These are phyloP conservation scores for Cladosporium phlei DNA, from an alignment of 2,329 filamentous ascomycete species.

Conservation along the genomic window DNA sequence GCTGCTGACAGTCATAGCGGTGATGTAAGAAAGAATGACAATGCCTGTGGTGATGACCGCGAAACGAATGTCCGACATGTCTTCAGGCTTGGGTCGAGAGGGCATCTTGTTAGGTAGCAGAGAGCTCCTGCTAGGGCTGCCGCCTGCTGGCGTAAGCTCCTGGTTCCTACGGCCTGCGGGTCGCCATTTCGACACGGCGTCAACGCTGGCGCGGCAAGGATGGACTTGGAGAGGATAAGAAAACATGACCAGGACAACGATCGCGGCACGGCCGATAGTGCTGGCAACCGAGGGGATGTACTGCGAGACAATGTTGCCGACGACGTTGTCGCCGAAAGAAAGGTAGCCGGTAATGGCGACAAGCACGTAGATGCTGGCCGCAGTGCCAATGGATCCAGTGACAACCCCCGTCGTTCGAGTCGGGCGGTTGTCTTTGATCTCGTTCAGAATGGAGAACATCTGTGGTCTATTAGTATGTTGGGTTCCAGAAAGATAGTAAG, in stretches of 20 bases:
- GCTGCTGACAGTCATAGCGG: slow-evolving; percentile 84
- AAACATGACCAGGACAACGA: slow-evolving; percentile 93
- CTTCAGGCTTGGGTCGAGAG: slow-evolving; percentile 33
- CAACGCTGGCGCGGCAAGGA: slow-evolving; percentile 89
- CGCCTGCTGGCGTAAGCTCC: slow-evolving; percentile 25
- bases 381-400: slow-evolving; percentile 76
- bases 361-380: slow-evolving; percentile 80
- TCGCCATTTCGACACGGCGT: slow-evolving; percentile 91
- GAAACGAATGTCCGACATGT: slow-evolving; percentile 83
- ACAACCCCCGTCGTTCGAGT: slow-evolving; percentile 74
- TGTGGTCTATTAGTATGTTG: slow-evolving; percentile 32
- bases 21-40: slow-evolving; percentile 77
- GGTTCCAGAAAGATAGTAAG: background rate
- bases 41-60: slow-evolving; percentile 83
- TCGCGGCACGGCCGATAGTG: slow-evolving; percentile 90
- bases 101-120: slow-evolving; percentile 25
- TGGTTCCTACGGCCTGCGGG: slow-evolving; percentile 40
- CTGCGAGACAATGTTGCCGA: slow-evolving; percentile 91
- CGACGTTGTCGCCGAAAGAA: slow-evolving; percentile 84
- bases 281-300: slow-evolving; percentile 75
- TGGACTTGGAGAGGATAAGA: slow-evolving; percentile 94
- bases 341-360: slow-evolving; percentile 94
- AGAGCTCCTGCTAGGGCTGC: slow-evolving; percentile 27
- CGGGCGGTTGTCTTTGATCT: slow-evolving; percentile 81
- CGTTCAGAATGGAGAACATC: slow-evolving; percentile 99